These are phyloP conservation scores for Linnemannia hyalina DNA, from an alignment of 192 early-diverging fungal genomes.

Conservation along the genomic window DNA sequence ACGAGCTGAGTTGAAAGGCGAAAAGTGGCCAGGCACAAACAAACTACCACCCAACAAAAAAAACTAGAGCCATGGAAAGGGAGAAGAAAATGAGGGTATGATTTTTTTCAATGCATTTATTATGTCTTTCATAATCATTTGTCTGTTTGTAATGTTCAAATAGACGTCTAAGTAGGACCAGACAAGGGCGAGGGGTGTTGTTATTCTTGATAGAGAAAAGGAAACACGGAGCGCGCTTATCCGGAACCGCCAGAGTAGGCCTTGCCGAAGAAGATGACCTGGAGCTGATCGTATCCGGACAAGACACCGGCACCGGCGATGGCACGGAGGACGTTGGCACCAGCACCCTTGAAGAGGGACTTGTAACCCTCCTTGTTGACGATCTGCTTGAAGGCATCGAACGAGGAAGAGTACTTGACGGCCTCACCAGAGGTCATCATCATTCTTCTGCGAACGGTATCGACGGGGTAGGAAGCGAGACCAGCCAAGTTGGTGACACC, in stretches of 20 bases:
- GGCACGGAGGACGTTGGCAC: conserved; percentile 99
- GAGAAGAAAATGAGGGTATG: neutral
- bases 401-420: conserved; percentile 88
- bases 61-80: neutral
- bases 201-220: neutral
- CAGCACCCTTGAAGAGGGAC: conserved; percentile 99
- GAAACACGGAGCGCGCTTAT: conserved; percentile 23
- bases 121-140: conserved; percentile 9
- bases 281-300: conserved; percentile 86
- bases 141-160: conserved; percentile 5
- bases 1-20: neutral
- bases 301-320: conserved; percentile 96
- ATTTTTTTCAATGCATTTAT: conserved; percentile 13
- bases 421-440: conserved; percentile 94
- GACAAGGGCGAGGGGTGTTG: neutral
- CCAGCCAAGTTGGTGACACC: conserved; percentile 88
- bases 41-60: no score
- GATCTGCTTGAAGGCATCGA: conserved; percentile 92
- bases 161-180: neutral
- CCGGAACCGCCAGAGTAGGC: conserved; percentile 60
- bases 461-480: conserved; percentile 95
- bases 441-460: conserved; percentile 98
- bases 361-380: conserved; percentile 90
- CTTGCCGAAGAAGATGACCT: conserved; percentile 66
- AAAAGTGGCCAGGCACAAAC: no score